Conservation (phyloP, 2,329 filamentous ascomycete genomes). For the Sporothrix mexicana region DNA sequence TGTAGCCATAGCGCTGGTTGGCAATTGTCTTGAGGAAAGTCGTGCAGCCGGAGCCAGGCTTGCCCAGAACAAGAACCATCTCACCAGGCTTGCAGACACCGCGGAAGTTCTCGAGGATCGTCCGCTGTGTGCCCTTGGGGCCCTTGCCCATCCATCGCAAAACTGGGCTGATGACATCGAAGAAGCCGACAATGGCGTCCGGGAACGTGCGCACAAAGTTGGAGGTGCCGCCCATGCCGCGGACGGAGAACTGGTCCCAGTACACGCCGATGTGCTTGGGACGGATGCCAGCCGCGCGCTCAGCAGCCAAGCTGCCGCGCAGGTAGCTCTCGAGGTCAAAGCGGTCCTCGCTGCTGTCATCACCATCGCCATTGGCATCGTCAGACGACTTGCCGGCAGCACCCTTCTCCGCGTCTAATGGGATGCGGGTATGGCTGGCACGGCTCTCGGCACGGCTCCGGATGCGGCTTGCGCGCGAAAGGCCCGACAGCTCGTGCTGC, state of each 20-base stretch:
- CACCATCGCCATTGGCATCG: conserved; percentile 41
- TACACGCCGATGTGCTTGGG: conserved; percentile 80
- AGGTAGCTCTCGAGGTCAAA: conserved; percentile 80
- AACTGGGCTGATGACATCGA: conserved; percentile 73
- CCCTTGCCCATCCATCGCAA: conserved; percentile 68
- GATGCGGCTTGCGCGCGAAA: conserved; percentile 59
- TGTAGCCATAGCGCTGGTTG: conserved; percentile 67
- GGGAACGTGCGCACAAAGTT: conserved; percentile 79
- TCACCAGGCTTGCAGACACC: conserved; percentile 79
- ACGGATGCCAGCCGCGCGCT: conserved; percentile 77
- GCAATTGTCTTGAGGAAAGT: conserved; percentile 72
- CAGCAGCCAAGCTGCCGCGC: conserved; percentile 72
- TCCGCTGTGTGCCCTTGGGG: conserved; percentile 71
- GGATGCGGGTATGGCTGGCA: conserved; percentile 47
- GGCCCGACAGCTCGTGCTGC: conserved; percentile 63
- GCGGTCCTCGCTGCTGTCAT: conserved; percentile 54
- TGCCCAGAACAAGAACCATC: conserved; percentile 84
- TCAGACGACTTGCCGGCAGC: background rate
- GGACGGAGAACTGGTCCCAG: conserved; percentile 79
- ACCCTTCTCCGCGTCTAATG: conserved; percentile 65
- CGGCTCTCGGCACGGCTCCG: conserved; percentile 51
- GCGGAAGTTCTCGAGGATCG: conserved; percentile 74
- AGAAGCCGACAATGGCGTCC: conserved; percentile 75
- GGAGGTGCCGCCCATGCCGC: conserved; percentile 73
- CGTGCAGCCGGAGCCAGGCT: conserved; percentile 74